phyloP scores from a whole-genome alignment of 305 asterid genomes.

The Solanum hybrid region DNA sequence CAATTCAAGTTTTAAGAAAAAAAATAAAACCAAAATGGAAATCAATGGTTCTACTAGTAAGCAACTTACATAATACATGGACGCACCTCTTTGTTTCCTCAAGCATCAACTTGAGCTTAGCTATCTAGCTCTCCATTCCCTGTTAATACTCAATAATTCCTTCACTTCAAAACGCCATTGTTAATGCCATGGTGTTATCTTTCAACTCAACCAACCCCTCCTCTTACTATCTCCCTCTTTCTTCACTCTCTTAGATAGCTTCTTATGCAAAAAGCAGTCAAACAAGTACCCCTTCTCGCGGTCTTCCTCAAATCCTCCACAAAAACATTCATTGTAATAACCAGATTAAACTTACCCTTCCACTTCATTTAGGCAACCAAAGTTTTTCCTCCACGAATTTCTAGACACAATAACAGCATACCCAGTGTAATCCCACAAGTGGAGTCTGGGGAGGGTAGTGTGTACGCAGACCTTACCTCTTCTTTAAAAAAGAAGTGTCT shows the following conservation, averaged over 20 bases:
- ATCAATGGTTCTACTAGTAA: not conserved
- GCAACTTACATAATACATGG: not conserved
- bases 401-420: not conserved
- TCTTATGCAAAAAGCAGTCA: not conserved
- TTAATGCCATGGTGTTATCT: not conserved
- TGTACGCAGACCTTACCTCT: not conserved
- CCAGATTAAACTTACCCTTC: not conserved
- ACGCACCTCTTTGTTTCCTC: not conserved
- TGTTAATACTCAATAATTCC: not conserved
- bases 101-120: not conserved
- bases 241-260: not conserved
- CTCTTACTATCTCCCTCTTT: not conserved
- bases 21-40: not conserved
- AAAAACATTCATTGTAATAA: not conserved
- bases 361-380: not conserved
- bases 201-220: not conserved
- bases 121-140: not conserved
- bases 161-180: not conserved
- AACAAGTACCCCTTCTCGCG: not conserved
- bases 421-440: not conserved
- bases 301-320: not conserved
- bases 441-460: not conserved
- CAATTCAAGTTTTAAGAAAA: not conserved
- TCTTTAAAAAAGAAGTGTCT: not conserved
- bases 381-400: not conserved